phyloP scores from a whole-genome alignment of 352 stramenopile species.

The Pythium brassicae region DNA sequence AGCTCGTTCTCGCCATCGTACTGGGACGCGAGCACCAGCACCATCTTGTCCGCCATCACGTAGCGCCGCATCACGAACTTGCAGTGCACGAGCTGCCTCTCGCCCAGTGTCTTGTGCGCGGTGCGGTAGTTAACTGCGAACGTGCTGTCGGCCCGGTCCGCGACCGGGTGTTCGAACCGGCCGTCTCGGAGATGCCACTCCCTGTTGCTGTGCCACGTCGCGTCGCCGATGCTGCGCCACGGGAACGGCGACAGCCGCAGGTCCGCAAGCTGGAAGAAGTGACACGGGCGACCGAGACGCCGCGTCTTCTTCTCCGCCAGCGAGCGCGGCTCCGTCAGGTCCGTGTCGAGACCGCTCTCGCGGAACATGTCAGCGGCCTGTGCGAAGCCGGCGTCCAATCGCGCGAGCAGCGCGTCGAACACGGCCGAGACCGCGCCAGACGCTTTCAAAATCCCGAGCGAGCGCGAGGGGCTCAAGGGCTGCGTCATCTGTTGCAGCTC shows the following conservation, averaged over 20 bases:
- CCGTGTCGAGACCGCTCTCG: slow-evolving; percentile 8
- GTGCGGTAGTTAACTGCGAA: slow-evolving; percentile 4
- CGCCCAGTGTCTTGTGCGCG: not conserved
- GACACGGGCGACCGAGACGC: not conserved
- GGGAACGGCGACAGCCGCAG: slow-evolving; percentile 4
- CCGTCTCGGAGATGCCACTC: not conserved
- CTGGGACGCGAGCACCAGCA: slow-evolving; percentile 27
- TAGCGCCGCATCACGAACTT: slow-evolving; percentile 37
- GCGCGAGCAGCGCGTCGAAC: slow-evolving; percentile 4
- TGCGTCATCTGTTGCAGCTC: not conserved
- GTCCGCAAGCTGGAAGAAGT: slow-evolving; percentile 8
- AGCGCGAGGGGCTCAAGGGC: not conserved
- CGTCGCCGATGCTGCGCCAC: not conserved
- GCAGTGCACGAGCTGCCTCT: slow-evolving; percentile 7
- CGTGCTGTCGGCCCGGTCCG: slow-evolving; percentile 1
- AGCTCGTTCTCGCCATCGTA: slow-evolving; percentile 31
- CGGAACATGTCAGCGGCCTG: slow-evolving; percentile 4
- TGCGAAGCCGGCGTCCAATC: slow-evolving; percentile 2
- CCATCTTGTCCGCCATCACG: slow-evolving; percentile 20
- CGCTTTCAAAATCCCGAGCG: not conserved
- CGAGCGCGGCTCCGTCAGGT: slow-evolving; percentile 5
- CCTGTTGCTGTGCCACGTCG: slow-evolving; percentile 3
- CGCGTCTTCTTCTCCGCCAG: slow-evolving; percentile 10
- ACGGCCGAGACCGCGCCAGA: not conserved
- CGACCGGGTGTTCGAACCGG: not conserved